Evolutionary conservation across 2,329 filamentous ascomycete genomes (phyloP).

Genomic region (Blumeria graminis): DNA sequence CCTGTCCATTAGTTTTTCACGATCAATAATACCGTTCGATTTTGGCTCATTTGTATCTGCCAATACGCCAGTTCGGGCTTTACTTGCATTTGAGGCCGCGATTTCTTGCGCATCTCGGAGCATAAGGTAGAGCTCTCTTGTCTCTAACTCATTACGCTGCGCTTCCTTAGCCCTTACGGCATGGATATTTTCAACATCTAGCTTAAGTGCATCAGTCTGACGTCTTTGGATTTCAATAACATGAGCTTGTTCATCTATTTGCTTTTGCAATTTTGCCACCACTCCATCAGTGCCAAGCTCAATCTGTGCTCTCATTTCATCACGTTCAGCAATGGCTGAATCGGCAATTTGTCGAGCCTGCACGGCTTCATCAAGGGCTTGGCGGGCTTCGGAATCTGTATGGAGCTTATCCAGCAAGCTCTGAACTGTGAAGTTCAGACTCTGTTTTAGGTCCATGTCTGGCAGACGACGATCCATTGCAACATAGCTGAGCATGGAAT

Average conservation of each 20-base stretch:
- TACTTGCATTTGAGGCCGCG: constrained; percentile 52
- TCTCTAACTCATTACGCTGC: constrained; percentile 87
- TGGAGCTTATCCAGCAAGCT: constrained; percentile 85
- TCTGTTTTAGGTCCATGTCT: constrained; percentile 95
- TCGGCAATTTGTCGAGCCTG: constrained; percentile 85
- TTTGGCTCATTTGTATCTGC: constrained; percentile 43
- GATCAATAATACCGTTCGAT: constrained; percentile 82
- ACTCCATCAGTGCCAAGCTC: constrained; percentile 83
- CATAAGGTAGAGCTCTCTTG: constrained; percentile 92
- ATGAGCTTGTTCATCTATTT: constrained; percentile 75
- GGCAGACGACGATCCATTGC: constrained; percentile 91
- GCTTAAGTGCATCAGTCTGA: constrained; percentile 70
- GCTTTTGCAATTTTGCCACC: constrained; percentile 76
- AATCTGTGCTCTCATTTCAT: constrained; percentile 75
- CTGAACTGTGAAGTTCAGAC: constrained; percentile 91
- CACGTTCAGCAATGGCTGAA: constrained; percentile 82
- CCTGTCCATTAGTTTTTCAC: constrained; percentile 76
- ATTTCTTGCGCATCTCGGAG: constrained; percentile 91
- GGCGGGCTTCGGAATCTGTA: constrained; percentile 82
- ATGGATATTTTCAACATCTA: constrained; percentile 70
- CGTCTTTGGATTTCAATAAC: constrained; percentile 76
- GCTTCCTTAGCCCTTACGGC: constrained; percentile 70
- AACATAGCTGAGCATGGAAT: constrained; percentile 97
- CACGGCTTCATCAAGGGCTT: constrained; percentile 73
- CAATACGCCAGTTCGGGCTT: constrained; percentile 16